Base-by-base conservation (phyloP, 768 basidiomycete genomes). In the Phaffia tasmanica region DNA sequence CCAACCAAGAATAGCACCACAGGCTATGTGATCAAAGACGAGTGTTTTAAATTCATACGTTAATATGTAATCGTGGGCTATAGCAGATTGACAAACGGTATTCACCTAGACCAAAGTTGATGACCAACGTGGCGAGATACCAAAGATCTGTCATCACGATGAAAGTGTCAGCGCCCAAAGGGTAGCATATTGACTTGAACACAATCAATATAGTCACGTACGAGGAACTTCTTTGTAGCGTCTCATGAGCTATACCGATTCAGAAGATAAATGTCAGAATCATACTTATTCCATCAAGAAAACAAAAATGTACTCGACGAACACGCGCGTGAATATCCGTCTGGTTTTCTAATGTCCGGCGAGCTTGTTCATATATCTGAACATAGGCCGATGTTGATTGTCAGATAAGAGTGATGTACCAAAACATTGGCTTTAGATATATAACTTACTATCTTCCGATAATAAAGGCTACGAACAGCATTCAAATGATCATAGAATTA, bases 251-350 rank as follows among this genome's bases (percentile, higher is more conserved):
- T 42, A 42, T 42, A 42, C 11, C 11, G 35, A 42, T 11, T 11
- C 4, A 42, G 11, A 42, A 5, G 11, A 5, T 42, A 42, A 42
- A 11, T 11, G 35, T 42, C 35, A 42, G 11, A 42, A 4, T 11
- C 35, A 11, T 5, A 42, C 4, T 11, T 11, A 42, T 42, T 11
- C 11, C 35, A 42, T 42, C 35, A 42, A 42, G 11, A 42, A 11
- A 42, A 42, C 11, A 42, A 4, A 42, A 42, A 11, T 42, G 35
- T 5, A 42, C 6, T 42, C 35, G 35, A 42, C 35, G 35, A 42
- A 42, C 35, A 42, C 62, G 55, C 6, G 67, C 47, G 47, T 68
- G 67, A 62, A 68, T 68, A 30, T 68, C 67, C 46, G 47, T 68
- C 58, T 68, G 56, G 23, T 68, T 63, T 11, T 63, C 21, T 0